Base-by-base conservation (phyloP, 768 basidiomycete genomes). In the Tubosaeta sp. region DNA sequence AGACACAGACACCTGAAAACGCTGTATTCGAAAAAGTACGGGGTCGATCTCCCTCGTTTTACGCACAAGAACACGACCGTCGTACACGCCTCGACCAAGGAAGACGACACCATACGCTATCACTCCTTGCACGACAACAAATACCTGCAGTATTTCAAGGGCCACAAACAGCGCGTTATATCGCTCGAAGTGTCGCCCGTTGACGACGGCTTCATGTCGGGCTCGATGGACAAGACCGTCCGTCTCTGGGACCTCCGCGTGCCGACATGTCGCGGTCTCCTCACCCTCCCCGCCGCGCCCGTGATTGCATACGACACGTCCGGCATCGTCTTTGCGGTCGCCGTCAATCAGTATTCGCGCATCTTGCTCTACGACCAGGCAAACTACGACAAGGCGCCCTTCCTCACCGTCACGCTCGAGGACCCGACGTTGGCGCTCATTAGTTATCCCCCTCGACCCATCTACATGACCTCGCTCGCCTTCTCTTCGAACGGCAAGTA, bases 111-210 rank as follows among this genome's bases (percentile, higher is more conserved):
- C 0, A 82, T 98, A 59, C 84, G 97, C 42, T 97, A 97, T 69
- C 91, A 95, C 62, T 95, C 91, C 1, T 68, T 95, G 46, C 93
- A 97, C 69, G 93, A 95, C 78, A 97, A 97, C 78, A 92, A 88
- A 66, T 99, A 94, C 68, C 73, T 98, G 31, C 84, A 88, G 58
- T 99, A 99, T 73, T 98, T 97, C 77, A 87, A 84, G 62, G 97
- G 97, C 0, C 97, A 99, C 74, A 93, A 84, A 59, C 88, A 79
- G 33, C 80, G 85, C 52, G 97, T 99, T 3, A 79, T 89, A 32
- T 95, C 95, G 0, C 74, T 99, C 11, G 88, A 95, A 65, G 84
- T 98, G 51, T 92, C 90, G 0, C 97, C 97, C 1, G 78, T 88
- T 1, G 91, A 97, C 63, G 95, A 98, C 63, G 88, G 88, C 1